These are phyloP conservation scores for Ambrosia hybrid DNA, from an alignment of 140 eudicot genomes.

Conservation along the genomic window DNA sequence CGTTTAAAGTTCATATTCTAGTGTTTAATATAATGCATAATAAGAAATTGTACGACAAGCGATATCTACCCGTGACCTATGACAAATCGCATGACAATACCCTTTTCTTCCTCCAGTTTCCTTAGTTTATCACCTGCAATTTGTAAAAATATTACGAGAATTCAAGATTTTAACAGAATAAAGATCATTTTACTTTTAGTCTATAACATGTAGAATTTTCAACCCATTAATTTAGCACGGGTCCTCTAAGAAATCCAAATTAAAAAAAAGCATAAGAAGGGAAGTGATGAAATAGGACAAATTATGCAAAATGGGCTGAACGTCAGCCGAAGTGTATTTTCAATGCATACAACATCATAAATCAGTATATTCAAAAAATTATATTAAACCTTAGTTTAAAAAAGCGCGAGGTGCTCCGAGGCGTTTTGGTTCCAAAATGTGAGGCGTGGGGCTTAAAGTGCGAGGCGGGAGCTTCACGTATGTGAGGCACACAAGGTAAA, in stretches of 20 bases:
- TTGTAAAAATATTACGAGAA: background rate
- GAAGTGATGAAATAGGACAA: background rate
- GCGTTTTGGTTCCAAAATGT: too few relatives aligned
- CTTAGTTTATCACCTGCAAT: slow-evolving; percentile 71
- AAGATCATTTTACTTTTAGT: slow-evolving; percentile 9
- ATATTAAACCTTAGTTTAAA: too few relatives aligned
- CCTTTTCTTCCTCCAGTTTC: slow-evolving; percentile 95
- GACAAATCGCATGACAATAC: slow-evolving; percentile 84
- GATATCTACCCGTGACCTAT: slow-evolving; percentile 88
- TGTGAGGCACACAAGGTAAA: too few relatives aligned
- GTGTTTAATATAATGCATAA: background rate
- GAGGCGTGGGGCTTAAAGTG: too few relatives aligned
- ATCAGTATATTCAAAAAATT: background rate
- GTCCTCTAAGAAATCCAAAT: background rate
- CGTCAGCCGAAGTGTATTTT: background rate
- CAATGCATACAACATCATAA: background rate
- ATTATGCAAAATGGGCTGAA: background rate
- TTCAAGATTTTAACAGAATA: background rate
- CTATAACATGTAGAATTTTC: background rate
- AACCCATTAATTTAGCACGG: background rate
- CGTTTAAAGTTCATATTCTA: slow-evolving; percentile 10
- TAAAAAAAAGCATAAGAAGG: background rate
- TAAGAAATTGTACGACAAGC: background rate
- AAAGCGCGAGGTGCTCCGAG: too few relatives aligned
- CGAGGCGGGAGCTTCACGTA: too few relatives aligned